Evolutionary conservation across 225 moss, liverwort and hornwort genomes (phyloP), one percentile per base, ranked within the genome.

Genomic region (Rhytidiadelphus loreus): DNA sequence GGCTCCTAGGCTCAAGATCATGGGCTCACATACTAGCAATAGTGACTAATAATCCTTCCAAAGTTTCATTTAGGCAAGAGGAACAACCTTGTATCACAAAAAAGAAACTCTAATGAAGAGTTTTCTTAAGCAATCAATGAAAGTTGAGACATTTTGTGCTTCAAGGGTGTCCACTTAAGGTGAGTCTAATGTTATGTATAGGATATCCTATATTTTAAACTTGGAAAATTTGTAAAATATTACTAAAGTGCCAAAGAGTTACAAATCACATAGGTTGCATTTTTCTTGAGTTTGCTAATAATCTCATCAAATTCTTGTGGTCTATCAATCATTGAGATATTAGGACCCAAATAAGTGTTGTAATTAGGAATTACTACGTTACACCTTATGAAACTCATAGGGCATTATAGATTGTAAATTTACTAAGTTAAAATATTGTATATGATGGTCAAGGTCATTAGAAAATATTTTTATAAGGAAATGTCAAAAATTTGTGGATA

Each of bases 381-480:
- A 76, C 23, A 22, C 9, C 6, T 22, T 33, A 6, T 37, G 24
- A 16, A 77, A 55, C 6, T 35, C 23, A 53, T 3, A 26, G 0
- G 29, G 41, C 28, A 19, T 29, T 18, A 29, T 19, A 26, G 29
- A 29, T 41, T 29, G 41, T 7, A 41, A 80, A 29, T 80, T 80
- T 80, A 5, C 13, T 58, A 9, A 71, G 5, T 72, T 2, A 72
- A 9, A 44, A 16, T 3, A 44, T 28, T 9, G 10, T 44, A 44
- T 44, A 0, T 25, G 2, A 44, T 44, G 3, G 16, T 43, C 6
- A 72, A 28, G 16, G 6, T 28, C 0, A 0, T 2, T 7, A 9
- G 3, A 44, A 16, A 26, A 28, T 2, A 26, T 28, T 72, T 44
- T 6, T 28, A 43, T 16, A 16, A 72, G 16, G 6, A 16, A 28